These are phyloP conservation scores for Xylaria venustula DNA, from an alignment of 495 filamentous ascomycete species.

Conservation along the genomic window DNA sequence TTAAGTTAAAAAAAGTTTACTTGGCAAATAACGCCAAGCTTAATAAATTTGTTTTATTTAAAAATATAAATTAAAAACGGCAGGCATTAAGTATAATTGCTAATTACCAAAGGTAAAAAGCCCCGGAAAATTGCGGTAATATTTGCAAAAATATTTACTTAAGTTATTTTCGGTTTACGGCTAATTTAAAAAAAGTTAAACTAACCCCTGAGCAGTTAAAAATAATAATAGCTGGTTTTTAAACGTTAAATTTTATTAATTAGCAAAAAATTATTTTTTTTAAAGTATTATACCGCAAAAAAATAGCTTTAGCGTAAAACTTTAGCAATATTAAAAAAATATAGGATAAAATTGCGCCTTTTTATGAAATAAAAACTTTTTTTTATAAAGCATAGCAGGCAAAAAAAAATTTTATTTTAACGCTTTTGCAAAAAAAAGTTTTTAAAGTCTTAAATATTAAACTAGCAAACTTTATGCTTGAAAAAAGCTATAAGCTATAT, in stretches of 20 bases:
- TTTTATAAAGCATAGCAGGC: not conserved
- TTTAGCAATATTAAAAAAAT: not conserved
- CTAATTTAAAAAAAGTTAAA: no score
- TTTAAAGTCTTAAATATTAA: not conserved
- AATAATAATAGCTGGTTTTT: no score
- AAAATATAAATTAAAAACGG: no score
- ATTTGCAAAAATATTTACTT: no score
- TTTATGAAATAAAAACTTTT: not conserved
- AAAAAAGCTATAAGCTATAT: not conserved
- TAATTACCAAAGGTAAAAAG: no score
- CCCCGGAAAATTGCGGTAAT: no score
- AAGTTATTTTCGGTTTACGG: no score
- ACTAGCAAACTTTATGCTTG: not conserved
- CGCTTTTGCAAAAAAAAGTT: not conserved
- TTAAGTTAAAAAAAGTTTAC: no score
- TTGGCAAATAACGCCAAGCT: no score
- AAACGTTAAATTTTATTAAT: not conserved
- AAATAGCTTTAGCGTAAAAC: not conserved
- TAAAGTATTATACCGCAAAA: not conserved
- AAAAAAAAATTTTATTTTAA: not conserved
- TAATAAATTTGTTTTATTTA: no score
- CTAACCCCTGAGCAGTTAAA: no score
- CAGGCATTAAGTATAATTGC: no score
- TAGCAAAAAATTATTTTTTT: not conserved
- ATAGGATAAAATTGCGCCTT: not conserved